Percentiles rank a stretch among this genome's conserved stretches.
Conservation (phyloP, 306 rosid species). For the Glycine soja region DNA sequence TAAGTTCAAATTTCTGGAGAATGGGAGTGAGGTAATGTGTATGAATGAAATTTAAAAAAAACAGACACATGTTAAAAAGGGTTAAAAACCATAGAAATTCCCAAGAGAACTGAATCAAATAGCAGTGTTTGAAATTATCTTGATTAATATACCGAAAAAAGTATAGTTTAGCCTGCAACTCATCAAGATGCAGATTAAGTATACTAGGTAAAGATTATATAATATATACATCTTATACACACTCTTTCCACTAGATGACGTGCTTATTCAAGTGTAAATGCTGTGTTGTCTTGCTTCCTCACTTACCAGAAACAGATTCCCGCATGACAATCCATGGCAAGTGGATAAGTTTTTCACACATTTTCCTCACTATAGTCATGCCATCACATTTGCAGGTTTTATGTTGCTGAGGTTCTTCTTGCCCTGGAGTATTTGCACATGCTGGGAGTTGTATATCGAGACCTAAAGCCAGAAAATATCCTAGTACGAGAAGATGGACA, state of each 20-base stretch:
- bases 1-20: neutral
- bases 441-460: conserved; percentile 97
- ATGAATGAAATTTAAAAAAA: neutral
- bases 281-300: neutral
- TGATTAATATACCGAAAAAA: neutral
- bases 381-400: conserved; percentile 67
- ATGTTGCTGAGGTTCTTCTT: conserved; percentile 92
- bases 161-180: conserved; percentile 34
- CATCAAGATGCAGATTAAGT: neutral
- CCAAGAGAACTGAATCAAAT: neutral
- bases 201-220: conserved; percentile 17
- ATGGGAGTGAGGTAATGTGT: conserved; percentile 3
- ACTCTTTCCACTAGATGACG: neutral
- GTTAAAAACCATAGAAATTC: conserved; percentile 11
- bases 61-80: conserved; percentile 13
- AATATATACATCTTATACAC: conserved; percentile 5
- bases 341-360: conserved; percentile 16
- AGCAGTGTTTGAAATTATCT: neutral
- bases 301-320: conserved; percentile 3
- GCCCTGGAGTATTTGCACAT: conserved; percentile 96
- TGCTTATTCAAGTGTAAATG: conserved; percentile 15
- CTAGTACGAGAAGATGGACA: conserved; percentile 98
- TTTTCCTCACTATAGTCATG: conserved; percentile 35
- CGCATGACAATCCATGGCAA: neutral
- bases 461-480: conserved; percentile 93